These are phyloP conservation scores for Gracilaria domingensis DNA, from an alignment of 23 red algal genomes.

Conservation along the genomic window DNA sequence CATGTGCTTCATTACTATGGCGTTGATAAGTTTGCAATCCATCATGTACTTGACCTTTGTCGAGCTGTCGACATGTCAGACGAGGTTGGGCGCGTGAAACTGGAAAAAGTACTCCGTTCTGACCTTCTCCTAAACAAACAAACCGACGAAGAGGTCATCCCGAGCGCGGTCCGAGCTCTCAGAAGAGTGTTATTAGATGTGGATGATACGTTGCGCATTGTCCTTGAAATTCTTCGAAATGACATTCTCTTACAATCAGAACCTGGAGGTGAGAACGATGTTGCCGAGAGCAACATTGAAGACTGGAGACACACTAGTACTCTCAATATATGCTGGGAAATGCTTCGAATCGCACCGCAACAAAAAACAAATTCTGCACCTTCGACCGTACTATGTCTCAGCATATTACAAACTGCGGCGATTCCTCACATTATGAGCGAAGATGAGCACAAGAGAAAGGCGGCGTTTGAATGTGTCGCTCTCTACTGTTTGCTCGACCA, in stretches of 20 bases:
- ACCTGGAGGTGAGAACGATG: neutral
- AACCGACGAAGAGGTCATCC: constrained; percentile 39
- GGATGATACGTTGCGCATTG: constrained; percentile 37
- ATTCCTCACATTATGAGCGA: constrained; percentile 51
- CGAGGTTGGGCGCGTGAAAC: constrained; percentile 73
- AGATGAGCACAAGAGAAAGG: constrained; percentile 52
- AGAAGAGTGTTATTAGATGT: constrained; percentile 40
- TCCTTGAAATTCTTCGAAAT: constrained; percentile 67
- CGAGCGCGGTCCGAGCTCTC: constrained; percentile 56
- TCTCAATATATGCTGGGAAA: constrained; percentile 49
- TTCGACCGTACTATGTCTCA: constrained; percentile 27
- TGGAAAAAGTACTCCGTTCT: constrained; percentile 47
- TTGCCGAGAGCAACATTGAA: neutral
- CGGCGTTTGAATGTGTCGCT: constrained; percentile 47
- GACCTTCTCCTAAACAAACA: constrained; percentile 47
- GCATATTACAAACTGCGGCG: constrained; percentile 48
- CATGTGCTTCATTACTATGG: constrained; percentile 67
- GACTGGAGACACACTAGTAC: constrained; percentile 37
- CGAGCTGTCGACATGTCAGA: constrained; percentile 69
- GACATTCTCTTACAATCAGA: constrained; percentile 44
- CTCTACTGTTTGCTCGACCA: constrained; percentile 73
- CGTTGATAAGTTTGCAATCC: constrained; percentile 51
- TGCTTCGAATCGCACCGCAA: constrained; percentile 43
- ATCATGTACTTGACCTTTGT: constrained; percentile 63
- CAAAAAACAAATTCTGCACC: constrained; percentile 30